Evolutionary conservation across 139 green algal species (phyloP).

Genomic region (Asterochloris sp.): DNA sequence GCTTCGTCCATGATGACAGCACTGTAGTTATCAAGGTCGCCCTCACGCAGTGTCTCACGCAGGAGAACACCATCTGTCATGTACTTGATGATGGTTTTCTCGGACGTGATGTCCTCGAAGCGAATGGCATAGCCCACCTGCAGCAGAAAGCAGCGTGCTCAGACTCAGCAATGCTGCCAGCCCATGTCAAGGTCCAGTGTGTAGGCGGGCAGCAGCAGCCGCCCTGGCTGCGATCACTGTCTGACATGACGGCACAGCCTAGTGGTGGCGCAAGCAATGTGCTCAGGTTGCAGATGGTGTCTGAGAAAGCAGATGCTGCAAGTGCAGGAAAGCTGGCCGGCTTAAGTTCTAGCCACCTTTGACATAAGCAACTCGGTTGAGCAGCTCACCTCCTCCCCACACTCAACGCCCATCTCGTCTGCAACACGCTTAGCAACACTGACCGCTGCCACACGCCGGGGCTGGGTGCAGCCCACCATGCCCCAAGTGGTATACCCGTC

Average conservation of each 20-base stretch:
- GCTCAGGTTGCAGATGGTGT: no score
- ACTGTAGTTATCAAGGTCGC: conserved; percentile 77
- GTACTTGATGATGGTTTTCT: conserved; percentile 87
- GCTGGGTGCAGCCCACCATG: conserved; percentile 95
- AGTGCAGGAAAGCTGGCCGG: no score
- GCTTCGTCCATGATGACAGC: conserved; percentile 89
- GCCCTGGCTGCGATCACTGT: no score
- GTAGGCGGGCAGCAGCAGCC: no score
- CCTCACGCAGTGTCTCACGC: conserved; percentile 84
- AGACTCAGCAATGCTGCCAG: background rate
- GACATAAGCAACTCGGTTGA: no score
- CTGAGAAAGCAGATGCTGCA: no score
- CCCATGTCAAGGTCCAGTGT: no score
- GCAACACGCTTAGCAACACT: conserved; percentile 94
- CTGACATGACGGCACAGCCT: background rate
- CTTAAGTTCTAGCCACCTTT: no score
- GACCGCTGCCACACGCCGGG: conserved; percentile 95
- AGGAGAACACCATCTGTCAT: conserved; percentile 96
- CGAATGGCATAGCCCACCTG: conserved; percentile 95
- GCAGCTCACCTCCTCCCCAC: conserved; percentile 57
- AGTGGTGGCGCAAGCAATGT: background rate
- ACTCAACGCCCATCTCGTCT: conserved; percentile 81
- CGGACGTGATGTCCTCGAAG: conserved; percentile 95
- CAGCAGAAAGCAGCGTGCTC: background rate
- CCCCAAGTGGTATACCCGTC: conserved; percentile 81